Evolutionary conservation across 1,284 basidiomycete species (phyloP).

Genomic region (Tilletia setariae): DNA sequence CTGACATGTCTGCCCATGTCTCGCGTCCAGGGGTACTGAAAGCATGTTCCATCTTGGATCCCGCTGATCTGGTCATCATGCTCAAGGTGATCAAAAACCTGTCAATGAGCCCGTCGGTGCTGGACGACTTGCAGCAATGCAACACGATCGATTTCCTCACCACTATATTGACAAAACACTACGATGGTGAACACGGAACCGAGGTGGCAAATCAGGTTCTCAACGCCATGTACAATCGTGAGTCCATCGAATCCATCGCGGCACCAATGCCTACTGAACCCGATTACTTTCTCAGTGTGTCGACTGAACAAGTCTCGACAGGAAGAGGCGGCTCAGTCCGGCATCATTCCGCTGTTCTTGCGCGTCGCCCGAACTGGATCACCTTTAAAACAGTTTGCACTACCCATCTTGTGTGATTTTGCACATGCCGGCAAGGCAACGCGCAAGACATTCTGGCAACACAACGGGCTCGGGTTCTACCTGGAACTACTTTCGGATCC

Average conservation of each 20-base stretch:
- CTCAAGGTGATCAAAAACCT: slow-evolving; percentile 94
- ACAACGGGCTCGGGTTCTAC: slow-evolving; percentile 64
- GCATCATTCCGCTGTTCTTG: slow-evolving; percentile 85
- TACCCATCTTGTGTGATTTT: slow-evolving; percentile 82
- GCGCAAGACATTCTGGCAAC: slow-evolving; percentile 46
- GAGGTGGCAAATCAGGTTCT: slow-evolving; percentile 56
- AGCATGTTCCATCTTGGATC: slow-evolving; percentile 57
- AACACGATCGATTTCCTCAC: slow-evolving; percentile 89
- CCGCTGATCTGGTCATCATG: slow-evolving; percentile 78
- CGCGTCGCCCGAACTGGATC: slow-evolving; percentile 80
- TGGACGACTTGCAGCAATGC: slow-evolving; percentile 91
- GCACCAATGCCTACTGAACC: neutral
- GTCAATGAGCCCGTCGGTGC: slow-evolving; percentile 72
- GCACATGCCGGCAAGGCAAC: slow-evolving; percentile 46
- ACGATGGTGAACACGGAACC: slow-evolving; percentile 73
- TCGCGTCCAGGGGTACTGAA: neutral
- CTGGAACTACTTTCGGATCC: slow-evolving; percentile 80
- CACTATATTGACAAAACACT: slow-evolving; percentile 75
- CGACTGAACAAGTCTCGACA: slow-evolving; percentile 59
- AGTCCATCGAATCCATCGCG: slow-evolving; percentile 2
- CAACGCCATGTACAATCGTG: slow-evolving; percentile 47
- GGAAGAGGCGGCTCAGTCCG: slow-evolving; percentile 92
- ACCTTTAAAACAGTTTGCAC: slow-evolving; percentile 89
- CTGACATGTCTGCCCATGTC: neutral
- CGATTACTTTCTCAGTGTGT: slow-evolving; percentile 24